Evolutionary conservation across 805 yeast genomes (phyloP).

Genomic region (Cyberlindnera subsufficiens): DNA sequence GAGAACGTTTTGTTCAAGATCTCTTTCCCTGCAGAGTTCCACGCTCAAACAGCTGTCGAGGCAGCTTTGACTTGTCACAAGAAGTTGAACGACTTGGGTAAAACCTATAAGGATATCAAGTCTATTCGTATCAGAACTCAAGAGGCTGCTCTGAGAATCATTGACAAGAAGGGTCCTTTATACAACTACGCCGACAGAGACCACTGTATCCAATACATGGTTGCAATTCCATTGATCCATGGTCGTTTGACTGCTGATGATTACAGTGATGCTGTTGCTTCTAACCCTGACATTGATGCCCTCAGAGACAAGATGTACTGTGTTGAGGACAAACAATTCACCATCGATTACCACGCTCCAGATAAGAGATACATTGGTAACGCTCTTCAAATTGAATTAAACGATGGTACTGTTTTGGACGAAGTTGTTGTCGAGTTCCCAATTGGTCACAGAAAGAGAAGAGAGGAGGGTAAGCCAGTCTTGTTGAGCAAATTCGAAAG

Average conservation of each 20-base stretch:
- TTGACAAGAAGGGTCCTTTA: constrained; percentile 54
- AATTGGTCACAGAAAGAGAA: constrained; percentile 51
- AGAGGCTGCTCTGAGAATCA: constrained; percentile 56
- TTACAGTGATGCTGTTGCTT: constrained; percentile 45
- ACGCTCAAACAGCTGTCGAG: constrained; percentile 61
- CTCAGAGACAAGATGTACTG: constrained; percentile 51
- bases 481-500: constrained; percentile 44
- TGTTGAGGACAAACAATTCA: constrained; percentile 42
- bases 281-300: constrained; percentile 45
- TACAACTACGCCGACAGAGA: constrained; percentile 62
- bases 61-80: constrained; percentile 43
- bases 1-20: constrained; percentile 57
- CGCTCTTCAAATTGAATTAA: constrained; percentile 42
- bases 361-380: constrained; percentile 53
- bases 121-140: constrained; percentile 48
- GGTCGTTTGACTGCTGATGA: constrained; percentile 56
- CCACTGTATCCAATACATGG: constrained; percentile 62
- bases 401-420: constrained; percentile 47
- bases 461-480: constrained; percentile 56
- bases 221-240: constrained; percentile 47
- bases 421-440: constrained; percentile 52
- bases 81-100: constrained; percentile 33
- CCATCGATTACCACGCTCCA: constrained; percentile 50
- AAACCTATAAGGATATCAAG: constrained; percentile 42
- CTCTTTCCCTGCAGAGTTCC: constrained; percentile 62